Evolutionary conservation across 2,329 filamentous ascomycete species (phyloP).

Genomic region (Neophaeococcomyces aloes): DNA sequence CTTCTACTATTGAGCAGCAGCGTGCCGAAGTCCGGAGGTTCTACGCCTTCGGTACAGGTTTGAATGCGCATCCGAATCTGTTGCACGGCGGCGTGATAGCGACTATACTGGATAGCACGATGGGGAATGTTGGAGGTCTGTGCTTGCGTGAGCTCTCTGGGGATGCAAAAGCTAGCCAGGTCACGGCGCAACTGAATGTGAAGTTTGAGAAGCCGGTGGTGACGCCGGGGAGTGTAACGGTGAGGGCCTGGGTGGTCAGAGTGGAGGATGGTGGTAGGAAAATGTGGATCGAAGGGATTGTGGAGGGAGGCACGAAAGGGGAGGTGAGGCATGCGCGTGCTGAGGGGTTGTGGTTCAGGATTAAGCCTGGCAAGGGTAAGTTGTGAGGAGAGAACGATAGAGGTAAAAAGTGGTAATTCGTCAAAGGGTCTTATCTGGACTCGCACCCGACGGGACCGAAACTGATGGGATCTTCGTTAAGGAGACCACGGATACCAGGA

Average conservation of each 20-base stretch:
- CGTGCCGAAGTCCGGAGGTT: slow-evolving; percentile 21
- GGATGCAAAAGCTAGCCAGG: neutral
- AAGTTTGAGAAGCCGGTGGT: slow-evolving; percentile 30
- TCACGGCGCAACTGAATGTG: slow-evolving; percentile 33
- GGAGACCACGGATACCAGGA: too few relatives aligned
- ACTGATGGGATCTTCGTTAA: too few relatives aligned
- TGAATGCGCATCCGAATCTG: slow-evolving; percentile 23
- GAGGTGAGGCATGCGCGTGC: slow-evolving; percentile 29
- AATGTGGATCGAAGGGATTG: slow-evolving; percentile 30
- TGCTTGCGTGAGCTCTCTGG: neutral
- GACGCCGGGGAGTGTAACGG: slow-evolving; percentile 29
- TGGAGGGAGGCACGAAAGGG: slow-evolving; percentile 28
- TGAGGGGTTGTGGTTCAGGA: slow-evolving; percentile 33
- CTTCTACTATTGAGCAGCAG: neutral
- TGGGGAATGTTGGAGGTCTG: slow-evolving; percentile 15
- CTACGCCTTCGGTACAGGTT: slow-evolving; percentile 22
- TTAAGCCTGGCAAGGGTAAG: slow-evolving; percentile 7
- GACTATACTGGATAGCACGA: slow-evolving; percentile 23
- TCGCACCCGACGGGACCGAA: too few relatives aligned
- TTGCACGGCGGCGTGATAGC: slow-evolving; percentile 25
- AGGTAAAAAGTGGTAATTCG: too few relatives aligned
- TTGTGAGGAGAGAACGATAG: too few relatives aligned
- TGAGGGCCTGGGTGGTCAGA: slow-evolving; percentile 26
- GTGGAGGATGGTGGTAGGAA: slow-evolving; percentile 30
- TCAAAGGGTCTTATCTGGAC: too few relatives aligned